Base-by-base conservation (phyloP, 768 basidiomycete species). In the Naematelia encephala region DNA sequence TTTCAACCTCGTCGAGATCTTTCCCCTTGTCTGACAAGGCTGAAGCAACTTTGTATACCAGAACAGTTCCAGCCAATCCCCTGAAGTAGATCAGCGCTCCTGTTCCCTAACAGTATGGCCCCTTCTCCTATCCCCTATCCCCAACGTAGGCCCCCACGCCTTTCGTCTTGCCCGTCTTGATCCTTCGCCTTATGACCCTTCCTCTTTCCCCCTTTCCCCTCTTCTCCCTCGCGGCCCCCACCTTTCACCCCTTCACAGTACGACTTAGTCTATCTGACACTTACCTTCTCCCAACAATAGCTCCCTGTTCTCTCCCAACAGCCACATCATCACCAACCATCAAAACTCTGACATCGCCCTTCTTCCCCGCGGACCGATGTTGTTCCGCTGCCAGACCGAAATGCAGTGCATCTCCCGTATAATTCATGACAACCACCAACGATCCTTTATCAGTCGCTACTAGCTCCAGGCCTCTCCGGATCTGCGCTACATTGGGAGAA, bases 401-500 rank as follows among this genome's bases (percentile, higher is more conserved):
- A 60, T 77, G 78, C 14, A 80, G 69, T 8, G 77, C 78, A 59
- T 80, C 79, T 26, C 77, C 79, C 16, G 79, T 77, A 56, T 78
- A 70, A 50, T 70, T 70, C 72, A 69, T 76, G 44, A 74, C 70
- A 43, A 76, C 68, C 46, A 76, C 66, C 49, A 76, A 63, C 10
- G 63, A 50, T 5, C 72, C 76, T 19, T 70, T 71, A 19, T 72
- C 68, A 21, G 77, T 76, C 0, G 81, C 78, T 22, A 83, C 83
- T 30, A 83, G 75, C 44, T 91, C 86, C 62, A 96, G 86, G 3
- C 84, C 91, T 22, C 87, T 82, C 51, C 84, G 81, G 51, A 97
- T 88, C 77, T 96, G 93, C 51, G 82, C 82, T 3, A 90, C 84
- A 66, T 86, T 94, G 0, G 93, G 93, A 16, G 88, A 90, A 1